Evolutionary conservation across 345 rosid species (phyloP).

Genomic region (Heritiera fomes): DNA sequence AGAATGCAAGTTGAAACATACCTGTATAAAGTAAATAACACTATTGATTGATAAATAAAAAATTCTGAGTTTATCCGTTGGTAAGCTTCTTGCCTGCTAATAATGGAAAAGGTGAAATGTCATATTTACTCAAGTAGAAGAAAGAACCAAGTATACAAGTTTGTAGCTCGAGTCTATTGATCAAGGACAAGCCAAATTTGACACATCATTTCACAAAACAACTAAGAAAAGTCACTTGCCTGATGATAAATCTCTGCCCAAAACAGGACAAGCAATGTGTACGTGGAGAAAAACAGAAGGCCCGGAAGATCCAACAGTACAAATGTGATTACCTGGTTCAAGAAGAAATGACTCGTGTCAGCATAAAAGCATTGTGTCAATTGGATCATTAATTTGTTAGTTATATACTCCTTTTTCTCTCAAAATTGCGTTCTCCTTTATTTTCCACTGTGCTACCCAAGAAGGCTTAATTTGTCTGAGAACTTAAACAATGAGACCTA

Average conservation of each 20-base stretch:
- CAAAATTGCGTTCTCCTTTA: background rate
- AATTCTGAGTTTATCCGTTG: constrained; percentile 82
- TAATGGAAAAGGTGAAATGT: constrained; percentile 24
- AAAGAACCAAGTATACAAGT: background rate
- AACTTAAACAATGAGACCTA: background rate
- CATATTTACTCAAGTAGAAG: constrained; percentile 15
- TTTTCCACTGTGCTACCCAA: background rate
- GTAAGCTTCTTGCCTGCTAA: constrained; percentile 92
- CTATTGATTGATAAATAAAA: constrained; percentile 60
- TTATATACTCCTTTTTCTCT: background rate
- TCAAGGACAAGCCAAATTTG: constrained; percentile 4
- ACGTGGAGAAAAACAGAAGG: constrained; percentile 86
- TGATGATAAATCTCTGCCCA: constrained; percentile 99
- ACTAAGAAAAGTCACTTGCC: constrained; percentile 45
- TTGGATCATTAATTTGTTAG: background rate
- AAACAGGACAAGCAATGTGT: constrained; percentile 86
- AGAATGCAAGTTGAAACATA: constrained; percentile 23
- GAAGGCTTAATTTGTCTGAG: background rate
- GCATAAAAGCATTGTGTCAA: constrained; percentile 4
- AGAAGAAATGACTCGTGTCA: constrained; percentile 21
- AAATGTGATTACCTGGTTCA: constrained; percentile 61
- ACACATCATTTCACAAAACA: background rate
- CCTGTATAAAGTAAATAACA: constrained; percentile 80
- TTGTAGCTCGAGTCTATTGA: background rate
- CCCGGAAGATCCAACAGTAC: constrained; percentile 87